Evolutionary conservation across 1,139 yeast species (phyloP), one percentile per base, ranked within the genome.

Genomic region (Candida sojae): DNA sequence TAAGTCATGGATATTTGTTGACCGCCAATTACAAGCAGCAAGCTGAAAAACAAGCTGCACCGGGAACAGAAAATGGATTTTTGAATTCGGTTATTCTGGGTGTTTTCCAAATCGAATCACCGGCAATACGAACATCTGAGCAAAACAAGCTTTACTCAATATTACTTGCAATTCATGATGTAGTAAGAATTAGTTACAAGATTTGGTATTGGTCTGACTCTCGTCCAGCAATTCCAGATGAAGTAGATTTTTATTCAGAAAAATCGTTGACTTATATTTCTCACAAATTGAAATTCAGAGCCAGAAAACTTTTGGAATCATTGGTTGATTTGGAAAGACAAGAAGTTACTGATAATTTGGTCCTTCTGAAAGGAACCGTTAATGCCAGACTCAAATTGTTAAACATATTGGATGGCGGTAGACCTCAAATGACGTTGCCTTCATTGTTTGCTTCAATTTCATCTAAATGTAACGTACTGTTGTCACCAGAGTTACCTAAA

Each of bases 381-480:
- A 53, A 51, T 37, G 56, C 55, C 25, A 62, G 57, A 48, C 64
- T 58, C 54, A 86, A 86, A 55, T 59, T 89, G 4, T 67, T 88
- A 28, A 91, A 88, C 63, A 84, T 88, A 8, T 70, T 93, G 43
- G 97, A 92, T 66, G 95, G 96, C 0, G 88, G 96, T 2, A 80
- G 89, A 53, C 87, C 96, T 0, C 89, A 85, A 50, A 59, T 82
- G 4, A 88, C 96, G 0, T 70, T 91, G 21, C 95, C 96, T 0
- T 77, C 79, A 54, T 66, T 90, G 7, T 68, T 88, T 52, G 75
- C 79, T 50, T 76, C 89, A 0, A 71, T 88, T 25, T 66, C 73
- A 12, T 57, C 70, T 5, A 60, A 75, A 49, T 64, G 73, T 44
- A 61, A 63, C 34, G 72, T 77, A 0, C 66, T 60, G 42, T 31